phyloP scores from a whole-genome alignment of 2,329 filamentous ascomycete species.

The Akanthomyces uredinophilus region DNA sequence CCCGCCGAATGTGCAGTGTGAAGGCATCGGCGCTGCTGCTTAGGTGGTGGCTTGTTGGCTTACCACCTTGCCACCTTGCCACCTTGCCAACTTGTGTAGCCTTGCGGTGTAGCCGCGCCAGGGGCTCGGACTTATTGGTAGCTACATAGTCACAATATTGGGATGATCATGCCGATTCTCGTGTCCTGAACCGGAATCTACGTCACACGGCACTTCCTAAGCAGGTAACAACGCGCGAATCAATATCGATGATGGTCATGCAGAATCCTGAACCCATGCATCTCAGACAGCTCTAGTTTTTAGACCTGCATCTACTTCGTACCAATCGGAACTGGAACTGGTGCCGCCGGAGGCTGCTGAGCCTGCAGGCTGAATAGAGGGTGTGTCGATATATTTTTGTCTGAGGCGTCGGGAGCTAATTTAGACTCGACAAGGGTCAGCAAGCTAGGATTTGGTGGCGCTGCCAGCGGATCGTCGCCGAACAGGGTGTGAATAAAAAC shows the following conservation, averaged over 20 bases:
- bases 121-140: not conserved
- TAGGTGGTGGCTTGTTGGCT: too few species aligned
- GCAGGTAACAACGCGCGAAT: too few species aligned
- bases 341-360: not conserved
- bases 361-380: too few species aligned
- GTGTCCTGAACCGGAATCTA: not conserved
- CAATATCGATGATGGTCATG: not conserved
- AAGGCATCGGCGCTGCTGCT: not conserved
- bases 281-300: not conserved
- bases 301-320: not conserved
- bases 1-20: not conserved
- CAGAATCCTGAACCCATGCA: not conserved
- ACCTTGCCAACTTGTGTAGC: too few species aligned
- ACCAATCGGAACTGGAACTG: not conserved
- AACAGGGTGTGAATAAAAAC: not conserved
- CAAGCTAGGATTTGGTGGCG: not conserved
- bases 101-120: not conserved
- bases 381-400: not conserved
- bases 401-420: not conserved
- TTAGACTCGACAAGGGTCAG: not conserved
- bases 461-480: not conserved
- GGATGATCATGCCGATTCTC: not conserved
- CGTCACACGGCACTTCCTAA: not conserved
- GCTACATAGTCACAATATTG: not conserved
- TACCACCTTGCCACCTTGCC: too few species aligned